These are phyloP conservation scores for Penicillium bialowiezense DNA, from an alignment of 495 filamentous ascomycete species.

Conservation along the genomic window DNA sequence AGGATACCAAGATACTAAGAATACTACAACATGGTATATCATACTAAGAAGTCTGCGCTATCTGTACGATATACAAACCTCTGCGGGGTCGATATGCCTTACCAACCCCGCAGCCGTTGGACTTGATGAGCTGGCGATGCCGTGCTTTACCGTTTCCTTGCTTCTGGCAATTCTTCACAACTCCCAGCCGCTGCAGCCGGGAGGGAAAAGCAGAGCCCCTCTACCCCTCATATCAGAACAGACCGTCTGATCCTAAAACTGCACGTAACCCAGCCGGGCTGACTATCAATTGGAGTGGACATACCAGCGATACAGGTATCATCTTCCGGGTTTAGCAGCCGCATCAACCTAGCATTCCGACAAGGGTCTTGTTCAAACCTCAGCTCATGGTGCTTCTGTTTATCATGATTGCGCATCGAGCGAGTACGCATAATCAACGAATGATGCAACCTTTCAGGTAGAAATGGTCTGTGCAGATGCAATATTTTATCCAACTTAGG, in stretches of 20 bases:
- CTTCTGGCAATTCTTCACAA: constrained; percentile 8
- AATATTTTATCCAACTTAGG: too few species aligned
- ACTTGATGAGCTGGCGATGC: constrained; percentile 29
- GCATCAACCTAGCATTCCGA: background rate
- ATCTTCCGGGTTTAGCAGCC: constrained; percentile 1
- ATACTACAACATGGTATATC: background rate
- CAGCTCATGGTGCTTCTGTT: background rate
- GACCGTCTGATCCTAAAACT: background rate
- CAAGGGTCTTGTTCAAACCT: constrained; percentile 1
- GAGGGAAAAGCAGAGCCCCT: background rate
- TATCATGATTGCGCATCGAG: constrained; percentile 11
- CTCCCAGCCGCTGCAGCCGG: constrained; percentile 13
- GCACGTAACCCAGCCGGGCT: constrained; percentile 2
- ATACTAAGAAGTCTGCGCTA: background rate
- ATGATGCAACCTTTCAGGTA: background rate
- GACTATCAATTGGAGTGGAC: background rate
- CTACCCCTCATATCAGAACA: constrained; percentile 3
- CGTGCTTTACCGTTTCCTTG: constrained; percentile 21
- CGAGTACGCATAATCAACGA: background rate
- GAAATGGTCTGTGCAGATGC: too few species aligned
- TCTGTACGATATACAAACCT: constrained; percentile 1
- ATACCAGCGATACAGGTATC: background rate
- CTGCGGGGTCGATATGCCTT: constrained; percentile 14
- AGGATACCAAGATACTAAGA: background rate
- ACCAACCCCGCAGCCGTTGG: constrained; percentile 25